Percentiles rank a stretch among this genome's conserved stretches.
These are phyloP conservation scores for Alternaria solani DNA, from an alignment of 2,329 filamentous ascomycete genomes.

Conservation along the genomic window DNA sequence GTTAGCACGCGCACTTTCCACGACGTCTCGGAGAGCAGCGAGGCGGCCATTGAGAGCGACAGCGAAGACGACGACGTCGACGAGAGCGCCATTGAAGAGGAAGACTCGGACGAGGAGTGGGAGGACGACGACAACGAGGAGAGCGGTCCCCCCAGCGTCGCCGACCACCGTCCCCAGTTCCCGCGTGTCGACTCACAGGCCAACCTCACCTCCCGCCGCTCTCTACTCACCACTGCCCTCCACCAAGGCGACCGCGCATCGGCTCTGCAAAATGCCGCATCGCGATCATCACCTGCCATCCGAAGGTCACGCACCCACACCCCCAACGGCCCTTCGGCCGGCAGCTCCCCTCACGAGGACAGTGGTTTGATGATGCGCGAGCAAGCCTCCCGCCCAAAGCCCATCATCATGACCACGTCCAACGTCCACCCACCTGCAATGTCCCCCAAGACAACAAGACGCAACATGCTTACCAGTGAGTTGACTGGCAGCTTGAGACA, in stretches of 20 bases:
- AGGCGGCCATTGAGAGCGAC: slow-evolving; percentile 66
- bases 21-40: slow-evolving; percentile 64
- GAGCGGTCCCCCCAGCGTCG: slow-evolving; percentile 81
- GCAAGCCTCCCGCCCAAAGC: slow-evolving; percentile 73
- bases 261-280: slow-evolving; percentile 72
- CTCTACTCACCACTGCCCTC: slow-evolving; percentile 88
- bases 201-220: slow-evolving; percentile 84
- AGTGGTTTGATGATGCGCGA: slow-evolving; percentile 66
- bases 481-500: slow-evolving; percentile 91
- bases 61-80: slow-evolving; percentile 67
- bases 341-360: slow-evolving; percentile 62
- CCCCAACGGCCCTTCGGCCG: slow-evolving; percentile 73
- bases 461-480: slow-evolving; percentile 88
- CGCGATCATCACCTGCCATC: slow-evolving; percentile 62
- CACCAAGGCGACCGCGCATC: slow-evolving; percentile 78
- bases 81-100: slow-evolving; percentile 69
- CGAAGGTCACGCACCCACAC: slow-evolving; percentile 69
- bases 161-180: slow-evolving; percentile 78
- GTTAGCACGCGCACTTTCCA: slow-evolving; percentile 72
- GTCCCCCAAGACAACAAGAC: slow-evolving; percentile 88
- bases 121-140: slow-evolving; percentile 76
- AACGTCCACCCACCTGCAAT: slow-evolving; percentile 76
- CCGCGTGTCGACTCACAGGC: slow-evolving; percentile 88
- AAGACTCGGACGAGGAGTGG: slow-evolving; percentile 60
- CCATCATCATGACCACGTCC: slow-evolving; percentile 78